These are phyloP conservation scores for Akanthomyces lecanii DNA, from an alignment of 2,329 filamentous ascomycete genomes.

Conservation along the genomic window DNA sequence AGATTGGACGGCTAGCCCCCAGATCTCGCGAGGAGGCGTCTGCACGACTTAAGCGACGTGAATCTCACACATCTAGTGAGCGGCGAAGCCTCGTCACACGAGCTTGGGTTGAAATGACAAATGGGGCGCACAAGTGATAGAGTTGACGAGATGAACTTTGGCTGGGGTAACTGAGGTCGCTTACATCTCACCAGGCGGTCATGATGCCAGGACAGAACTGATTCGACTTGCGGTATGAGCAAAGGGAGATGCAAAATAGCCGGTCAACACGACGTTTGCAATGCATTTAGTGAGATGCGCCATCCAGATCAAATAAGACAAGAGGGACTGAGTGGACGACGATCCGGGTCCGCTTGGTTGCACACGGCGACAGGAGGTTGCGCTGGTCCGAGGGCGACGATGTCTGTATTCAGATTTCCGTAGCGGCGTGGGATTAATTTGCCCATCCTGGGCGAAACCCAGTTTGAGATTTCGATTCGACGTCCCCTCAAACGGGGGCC, in stretches of 20 bases:
- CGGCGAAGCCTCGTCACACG: background rate
- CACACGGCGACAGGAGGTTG: background rate
- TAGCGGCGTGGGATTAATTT: background rate
- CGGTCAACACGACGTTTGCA: background rate
- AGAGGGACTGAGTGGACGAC: background rate
- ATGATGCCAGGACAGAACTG: too few relatives aligned
- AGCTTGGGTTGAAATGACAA: background rate
- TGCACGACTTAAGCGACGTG: conserved; percentile 4
- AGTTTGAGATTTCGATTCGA: conserved; percentile 5
- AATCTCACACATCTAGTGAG: background rate
- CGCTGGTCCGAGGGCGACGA: background rate
- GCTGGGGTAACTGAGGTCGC: background rate
- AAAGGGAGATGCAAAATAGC: background rate
- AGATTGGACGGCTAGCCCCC: background rate
- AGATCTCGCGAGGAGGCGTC: background rate
- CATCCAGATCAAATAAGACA: conserved; percentile 2
- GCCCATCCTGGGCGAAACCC: background rate
- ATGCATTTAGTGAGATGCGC: background rate
- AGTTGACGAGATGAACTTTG: background rate
- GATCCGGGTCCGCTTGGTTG: background rate
- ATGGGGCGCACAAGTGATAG: background rate
- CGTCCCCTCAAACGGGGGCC: background rate
- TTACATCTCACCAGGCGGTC: background rate
- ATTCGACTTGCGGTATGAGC: background rate
- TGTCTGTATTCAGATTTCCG: too few relatives aligned